These are phyloP conservation scores for Phytophthora gonapodyides DNA, from an alignment of 352 stramenopile genomes.

Conservation along the genomic window DNA sequence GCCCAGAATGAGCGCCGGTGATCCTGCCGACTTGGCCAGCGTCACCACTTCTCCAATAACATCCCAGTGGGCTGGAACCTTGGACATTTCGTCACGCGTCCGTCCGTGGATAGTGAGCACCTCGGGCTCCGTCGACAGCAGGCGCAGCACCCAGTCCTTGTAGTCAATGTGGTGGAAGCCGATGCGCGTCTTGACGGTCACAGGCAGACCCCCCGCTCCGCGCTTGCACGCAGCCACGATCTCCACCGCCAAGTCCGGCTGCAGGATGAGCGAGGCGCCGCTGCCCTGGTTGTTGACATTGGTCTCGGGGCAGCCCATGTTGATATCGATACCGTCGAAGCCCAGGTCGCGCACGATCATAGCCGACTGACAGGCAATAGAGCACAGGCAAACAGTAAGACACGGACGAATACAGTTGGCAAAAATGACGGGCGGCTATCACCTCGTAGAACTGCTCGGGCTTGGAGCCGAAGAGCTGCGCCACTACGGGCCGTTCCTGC, in stretches of 20 bases:
- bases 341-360: constrained; percentile 77
- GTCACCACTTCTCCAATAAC: constrained; percentile 74
- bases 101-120: constrained; percentile 80
- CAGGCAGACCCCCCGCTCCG: constrained; percentile 60
- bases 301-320: constrained; percentile 82
- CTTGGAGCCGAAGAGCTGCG: constrained; percentile 88
- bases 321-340: constrained; percentile 89
- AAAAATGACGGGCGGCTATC: not conserved
- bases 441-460: constrained; percentile 87
- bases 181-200: constrained; percentile 83
- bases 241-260: constrained; percentile 59
- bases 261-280: constrained; percentile 67
- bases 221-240: constrained; percentile 77
- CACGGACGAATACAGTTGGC: not conserved
- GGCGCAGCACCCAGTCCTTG: constrained; percentile 70
- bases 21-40: constrained; percentile 55
- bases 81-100: constrained; percentile 85
- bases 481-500: constrained; percentile 75
- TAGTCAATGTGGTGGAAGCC: constrained; percentile 82
- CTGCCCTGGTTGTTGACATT: constrained; percentile 85
- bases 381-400: constrained; percentile 4
- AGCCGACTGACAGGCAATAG: constrained; percentile 48
- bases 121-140: constrained; percentile 71
- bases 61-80: constrained; percentile 82
- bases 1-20: constrained; percentile 67